phyloP scores from a whole-genome alignment of 2,329 filamentous ascomycete genomes.

The Colletotrichum chlorophyti region DNA sequence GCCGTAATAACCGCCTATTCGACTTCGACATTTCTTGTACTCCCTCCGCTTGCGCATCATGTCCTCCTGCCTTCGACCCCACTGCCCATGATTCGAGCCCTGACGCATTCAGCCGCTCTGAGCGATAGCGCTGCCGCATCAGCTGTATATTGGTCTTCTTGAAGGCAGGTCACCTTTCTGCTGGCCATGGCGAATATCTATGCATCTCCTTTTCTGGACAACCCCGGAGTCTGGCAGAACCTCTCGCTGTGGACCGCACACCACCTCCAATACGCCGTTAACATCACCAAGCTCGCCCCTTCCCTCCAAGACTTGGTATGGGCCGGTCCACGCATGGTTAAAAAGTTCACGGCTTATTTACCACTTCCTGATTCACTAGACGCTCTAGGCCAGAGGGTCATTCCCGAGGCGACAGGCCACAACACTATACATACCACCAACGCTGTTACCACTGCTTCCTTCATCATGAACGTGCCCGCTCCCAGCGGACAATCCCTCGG shows the following conservation, averaged over 20 bases:
- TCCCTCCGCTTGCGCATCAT: conserved; percentile 11
- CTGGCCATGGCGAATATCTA: conserved; percentile 19
- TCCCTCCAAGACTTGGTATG: conserved; percentile 73
- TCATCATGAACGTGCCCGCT: conserved; percentile 33
- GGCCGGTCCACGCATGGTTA: conserved; percentile 74
- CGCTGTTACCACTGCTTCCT: conserved; percentile 48
- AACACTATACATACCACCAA: conserved; percentile 47
- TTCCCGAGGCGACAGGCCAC: conserved; percentile 63
- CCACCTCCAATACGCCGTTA: conserved; percentile 51
- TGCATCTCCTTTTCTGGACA: conserved; percentile 38
- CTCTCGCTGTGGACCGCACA: conserved; percentile 60
- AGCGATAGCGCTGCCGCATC: conserved; percentile 18
- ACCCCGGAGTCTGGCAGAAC: conserved; percentile 57
- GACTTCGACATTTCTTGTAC: too few species aligned
- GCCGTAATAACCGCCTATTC: too few species aligned
- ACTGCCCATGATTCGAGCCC: conserved; percentile 18
- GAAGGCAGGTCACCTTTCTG: not conserved
- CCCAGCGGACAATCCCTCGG: not conserved
- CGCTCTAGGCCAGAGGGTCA: conserved; percentile 63
- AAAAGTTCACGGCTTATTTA: conserved; percentile 70
- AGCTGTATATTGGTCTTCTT: not conserved
- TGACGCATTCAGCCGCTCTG: conserved; percentile 15
- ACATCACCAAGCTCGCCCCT: conserved; percentile 66
- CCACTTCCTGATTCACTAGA: conserved; percentile 66
- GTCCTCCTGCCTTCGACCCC: not conserved